phyloP scores from a whole-genome alignment of 2,329 filamentous ascomycete genomes.

The Trichoderma asperellum region DNA sequence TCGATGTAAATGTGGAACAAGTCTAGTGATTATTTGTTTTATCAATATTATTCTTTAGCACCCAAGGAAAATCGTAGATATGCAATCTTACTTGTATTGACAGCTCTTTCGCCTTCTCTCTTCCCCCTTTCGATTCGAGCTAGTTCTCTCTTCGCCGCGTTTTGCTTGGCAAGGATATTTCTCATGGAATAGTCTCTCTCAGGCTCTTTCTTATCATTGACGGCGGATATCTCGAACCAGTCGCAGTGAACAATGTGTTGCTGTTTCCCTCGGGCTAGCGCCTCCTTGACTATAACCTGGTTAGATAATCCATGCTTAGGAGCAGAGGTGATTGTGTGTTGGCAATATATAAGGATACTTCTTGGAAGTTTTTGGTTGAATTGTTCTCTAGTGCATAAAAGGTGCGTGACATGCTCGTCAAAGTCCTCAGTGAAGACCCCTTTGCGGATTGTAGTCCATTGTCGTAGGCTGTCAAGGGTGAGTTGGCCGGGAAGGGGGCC shows the following conservation, averaged over 20 bases:
- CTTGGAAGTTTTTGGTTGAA: conserved; percentile 54
- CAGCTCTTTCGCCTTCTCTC: conserved; percentile 47
- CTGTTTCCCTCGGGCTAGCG: conserved; percentile 41
- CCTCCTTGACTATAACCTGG: conserved; percentile 42
- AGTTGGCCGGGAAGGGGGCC: conserved; percentile 59
- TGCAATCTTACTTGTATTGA: conserved; percentile 53
- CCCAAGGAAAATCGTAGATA: no score
- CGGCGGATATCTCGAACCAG: conserved; percentile 56
- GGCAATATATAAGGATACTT: not conserved
- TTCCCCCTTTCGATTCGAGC: conserved; percentile 46
- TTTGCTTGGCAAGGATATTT: conserved; percentile 38
- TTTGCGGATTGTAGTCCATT: conserved; percentile 67
- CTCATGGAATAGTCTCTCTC: conserved; percentile 50
- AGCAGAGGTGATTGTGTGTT: not conserved
- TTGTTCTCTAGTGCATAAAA: conserved; percentile 67
- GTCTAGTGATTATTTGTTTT: conserved; percentile 46
- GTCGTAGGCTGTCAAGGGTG: conserved; percentile 59
- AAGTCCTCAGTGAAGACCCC: conserved; percentile 61
- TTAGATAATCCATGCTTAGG: not conserved
- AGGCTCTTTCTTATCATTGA: conserved; percentile 39
- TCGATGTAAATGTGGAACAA: conserved; percentile 70
- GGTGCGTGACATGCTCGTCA: conserved; percentile 66
- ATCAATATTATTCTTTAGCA: no score
- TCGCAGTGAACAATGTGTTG: conserved; percentile 53
- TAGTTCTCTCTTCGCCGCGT: conserved; percentile 40